A percentile compares a stretch with the other conserved stretches of the same genome.
Evolutionary conservation across 1,284 basidiomycete species (phyloP).

Genomic region (Erythrobasidium hasegawianum): DNA sequence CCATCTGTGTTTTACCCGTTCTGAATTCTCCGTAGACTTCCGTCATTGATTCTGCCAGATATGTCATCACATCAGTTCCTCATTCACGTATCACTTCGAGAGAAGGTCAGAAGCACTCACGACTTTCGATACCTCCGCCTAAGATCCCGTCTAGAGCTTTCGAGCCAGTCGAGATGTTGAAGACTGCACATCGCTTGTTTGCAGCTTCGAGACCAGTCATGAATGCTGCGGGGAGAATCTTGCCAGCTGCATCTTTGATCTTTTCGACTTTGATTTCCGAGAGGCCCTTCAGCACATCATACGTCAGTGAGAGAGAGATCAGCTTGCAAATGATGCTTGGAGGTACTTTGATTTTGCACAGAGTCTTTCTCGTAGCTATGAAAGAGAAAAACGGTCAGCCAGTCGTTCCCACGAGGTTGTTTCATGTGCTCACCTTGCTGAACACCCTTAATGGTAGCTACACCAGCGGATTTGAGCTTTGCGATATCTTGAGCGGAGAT

Average conservation of each 20-base stretch:
- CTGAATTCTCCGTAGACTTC: slow-evolving; percentile 55
- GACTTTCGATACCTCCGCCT: slow-evolving; percentile 24
- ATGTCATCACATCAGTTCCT: no score
- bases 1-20: slow-evolving; percentile 85
- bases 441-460: slow-evolving; percentile 55
- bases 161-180: slow-evolving; percentile 79
- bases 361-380: slow-evolving; percentile 66
- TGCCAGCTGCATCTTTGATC: slow-evolving; percentile 62
- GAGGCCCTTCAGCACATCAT: no score
- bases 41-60: slow-evolving; percentile 91
- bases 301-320: no score
- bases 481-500: slow-evolving; percentile 90
- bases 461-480: slow-evolving; percentile 70
- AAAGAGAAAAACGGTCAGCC: slow-evolving; percentile 52
- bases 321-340: no score
- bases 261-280: slow-evolving; percentile 81
- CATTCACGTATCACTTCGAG: no score
- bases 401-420: not conserved
- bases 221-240: slow-evolving; percentile 63
- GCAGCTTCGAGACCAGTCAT: slow-evolving; percentile 83
- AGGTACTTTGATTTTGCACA: slow-evolving; percentile 82
- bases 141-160: slow-evolving; percentile 69
- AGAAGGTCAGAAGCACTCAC: no score
- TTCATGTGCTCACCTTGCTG: slow-evolving; percentile 31
- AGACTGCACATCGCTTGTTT: slow-evolving; percentile 72